Evolutionary conservation across 176 grass and related monocot genomes (phyloP).

Genomic region (Urochloa ruziziensis): DNA sequence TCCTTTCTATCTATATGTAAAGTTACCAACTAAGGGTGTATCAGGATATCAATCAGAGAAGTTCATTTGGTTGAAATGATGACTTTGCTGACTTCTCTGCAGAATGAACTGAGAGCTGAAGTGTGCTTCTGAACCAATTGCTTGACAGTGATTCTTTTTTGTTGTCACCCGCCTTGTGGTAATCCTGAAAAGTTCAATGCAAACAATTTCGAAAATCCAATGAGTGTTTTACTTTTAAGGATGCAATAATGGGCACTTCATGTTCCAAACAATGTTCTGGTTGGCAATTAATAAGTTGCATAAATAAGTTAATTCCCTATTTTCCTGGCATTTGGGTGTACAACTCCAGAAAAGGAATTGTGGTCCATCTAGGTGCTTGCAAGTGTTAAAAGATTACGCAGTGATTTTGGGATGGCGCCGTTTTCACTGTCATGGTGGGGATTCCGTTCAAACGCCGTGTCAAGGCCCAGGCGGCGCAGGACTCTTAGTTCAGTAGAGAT

Average conservation of each 20-base stretch:
- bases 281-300: not conserved
- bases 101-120: not conserved
- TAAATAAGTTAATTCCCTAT: too few species aligned
- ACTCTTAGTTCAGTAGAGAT: too few species aligned
- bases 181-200: not conserved
- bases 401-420: too few species aligned
- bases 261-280: not conserved
- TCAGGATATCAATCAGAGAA: conserved; percentile 11
- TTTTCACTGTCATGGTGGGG: too few species aligned
- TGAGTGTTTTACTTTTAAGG: not conserved
- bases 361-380: too few species aligned
- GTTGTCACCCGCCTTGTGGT: not conserved
- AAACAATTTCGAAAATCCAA: not conserved
- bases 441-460: too few species aligned
- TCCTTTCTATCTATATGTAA: not conserved
- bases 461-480: too few species aligned
- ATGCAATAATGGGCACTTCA: not conserved
- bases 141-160: not conserved
- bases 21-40: not conserved
- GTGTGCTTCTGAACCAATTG: conserved; percentile 13
- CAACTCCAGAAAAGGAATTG: too few species aligned
- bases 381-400: too few species aligned
- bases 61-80: not conserved
- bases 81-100: not conserved
- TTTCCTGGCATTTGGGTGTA: too few species aligned